Percentiles rank a stretch among this genome's conserved stretches.
Evolutionary conservation across 2,329 filamentous ascomycete species (phyloP).

Genomic region (Ophiocordyceps polyrhachis-furcata): DNA sequence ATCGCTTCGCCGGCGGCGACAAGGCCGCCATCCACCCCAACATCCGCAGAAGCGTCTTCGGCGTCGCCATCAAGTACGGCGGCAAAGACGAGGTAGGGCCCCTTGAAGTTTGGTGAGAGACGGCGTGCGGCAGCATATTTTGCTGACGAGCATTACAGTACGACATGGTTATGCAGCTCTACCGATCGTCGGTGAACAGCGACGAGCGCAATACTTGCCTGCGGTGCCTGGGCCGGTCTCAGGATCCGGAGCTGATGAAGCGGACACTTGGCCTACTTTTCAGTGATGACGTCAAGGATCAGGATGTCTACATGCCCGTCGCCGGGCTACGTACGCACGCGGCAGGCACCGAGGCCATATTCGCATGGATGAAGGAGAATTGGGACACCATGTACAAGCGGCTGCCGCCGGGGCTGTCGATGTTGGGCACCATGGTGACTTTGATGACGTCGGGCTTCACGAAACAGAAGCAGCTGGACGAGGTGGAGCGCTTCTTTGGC

Average conservation of each 20-base stretch:
- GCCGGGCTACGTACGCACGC: conserved; percentile 59
- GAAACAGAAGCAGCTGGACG: conserved; percentile 51
- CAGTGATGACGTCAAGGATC: conserved; percentile 71
- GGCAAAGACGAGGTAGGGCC: conserved; percentile 55
- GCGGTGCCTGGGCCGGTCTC: conserved; percentile 62
- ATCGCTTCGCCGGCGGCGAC: conserved; percentile 65
- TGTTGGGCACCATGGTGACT: conserved; percentile 68
- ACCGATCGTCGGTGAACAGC: conserved; percentile 46
- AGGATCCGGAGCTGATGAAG: conserved; percentile 62
- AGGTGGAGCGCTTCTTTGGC: conserved; percentile 65
- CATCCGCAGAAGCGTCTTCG: conserved; percentile 70
- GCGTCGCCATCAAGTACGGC: conserved; percentile 66
- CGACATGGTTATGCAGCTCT: conserved; percentile 56
- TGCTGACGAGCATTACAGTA: conserved; percentile 30
- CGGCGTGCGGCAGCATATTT: too few relatives aligned
- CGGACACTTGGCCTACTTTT: conserved; percentile 59
- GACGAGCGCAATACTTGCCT: conserved; percentile 88
- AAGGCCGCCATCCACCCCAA: conserved; percentile 76
- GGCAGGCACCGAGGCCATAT: conserved; percentile 64
- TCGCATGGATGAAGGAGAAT: conserved; percentile 67
- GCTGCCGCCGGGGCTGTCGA: conserved; percentile 68
- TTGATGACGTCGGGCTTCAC: conserved; percentile 73
- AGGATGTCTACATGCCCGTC: conserved; percentile 84
- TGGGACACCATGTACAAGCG: conserved; percentile 73
- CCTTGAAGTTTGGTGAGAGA: conserved; percentile 2